Conservation (phyloP, 2,329 filamentous ascomycete genomes). For the Ophiostoma perfectum region DNA sequence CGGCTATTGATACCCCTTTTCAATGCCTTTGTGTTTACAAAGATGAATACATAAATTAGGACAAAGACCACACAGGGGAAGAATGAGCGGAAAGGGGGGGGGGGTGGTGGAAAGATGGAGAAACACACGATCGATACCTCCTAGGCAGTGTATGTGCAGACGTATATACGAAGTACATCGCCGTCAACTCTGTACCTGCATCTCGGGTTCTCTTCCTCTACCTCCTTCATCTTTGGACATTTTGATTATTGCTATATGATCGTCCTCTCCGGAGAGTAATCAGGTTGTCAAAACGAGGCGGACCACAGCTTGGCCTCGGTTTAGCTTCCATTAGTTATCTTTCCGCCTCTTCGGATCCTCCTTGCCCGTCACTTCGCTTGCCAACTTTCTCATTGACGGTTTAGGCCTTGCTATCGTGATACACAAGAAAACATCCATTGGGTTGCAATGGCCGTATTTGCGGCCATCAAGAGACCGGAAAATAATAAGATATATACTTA, state of each 20-base stretch:
- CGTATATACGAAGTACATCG: not conserved
- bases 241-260: no score
- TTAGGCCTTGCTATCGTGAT: not conserved
- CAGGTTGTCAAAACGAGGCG: not conserved
- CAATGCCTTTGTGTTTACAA: not conserved
- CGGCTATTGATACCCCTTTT: conserved; percentile 1
- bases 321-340: not conserved
- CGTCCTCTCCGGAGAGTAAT: no score
- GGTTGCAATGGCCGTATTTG: not conserved
- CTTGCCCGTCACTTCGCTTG: not conserved
- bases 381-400: not conserved
- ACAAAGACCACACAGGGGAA: not conserved
- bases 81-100: not conserved
- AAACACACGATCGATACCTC: no score
- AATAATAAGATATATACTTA: not conserved
- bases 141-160: no score
- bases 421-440: not conserved
- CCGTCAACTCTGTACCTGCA: not conserved
- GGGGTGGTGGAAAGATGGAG: no score
- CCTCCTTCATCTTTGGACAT: not conserved
- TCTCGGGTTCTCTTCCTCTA: not conserved
- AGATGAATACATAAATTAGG: not conserved
- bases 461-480: not conserved
- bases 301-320: not conserved
- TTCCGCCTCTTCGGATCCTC: not conserved